Percentiles rank a stretch among this genome's conserved stretches.
phyloP scores from a whole-genome alignment of 2,329 filamentous ascomycete genomes.

The Fonsecaea multimorphosa region DNA sequence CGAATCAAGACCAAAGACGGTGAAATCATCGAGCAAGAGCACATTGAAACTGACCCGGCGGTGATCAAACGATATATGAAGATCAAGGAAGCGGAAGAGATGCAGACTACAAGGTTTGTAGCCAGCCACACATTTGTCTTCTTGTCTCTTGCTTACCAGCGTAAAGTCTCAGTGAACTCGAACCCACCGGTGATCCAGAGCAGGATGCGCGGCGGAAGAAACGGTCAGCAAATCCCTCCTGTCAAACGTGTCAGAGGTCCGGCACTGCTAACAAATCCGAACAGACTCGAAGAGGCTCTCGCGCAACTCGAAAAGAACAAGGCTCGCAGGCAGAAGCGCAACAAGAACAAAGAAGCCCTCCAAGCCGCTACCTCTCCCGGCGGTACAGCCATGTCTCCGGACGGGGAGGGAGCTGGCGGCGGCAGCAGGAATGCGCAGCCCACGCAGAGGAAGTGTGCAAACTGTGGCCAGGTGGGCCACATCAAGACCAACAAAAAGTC shows the following conservation, averaged over 20 bases:
- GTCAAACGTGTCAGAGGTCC: background rate
- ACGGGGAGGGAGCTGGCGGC: constrained; percentile 56
- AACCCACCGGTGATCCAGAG: constrained; percentile 70
- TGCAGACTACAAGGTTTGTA: constrained; percentile 75
- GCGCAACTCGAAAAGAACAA: constrained; percentile 80
- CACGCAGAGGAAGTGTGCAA: constrained; percentile 86
- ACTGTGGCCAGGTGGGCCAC: constrained; percentile 94
- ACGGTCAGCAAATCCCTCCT: constrained; percentile 51
- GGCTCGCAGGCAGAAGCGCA: constrained; percentile 66
- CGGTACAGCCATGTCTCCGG: constrained; percentile 50
- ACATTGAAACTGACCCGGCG: constrained; percentile 74
- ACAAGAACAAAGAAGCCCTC: constrained; percentile 40
- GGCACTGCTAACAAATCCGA: constrained; percentile 39
- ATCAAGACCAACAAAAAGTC: constrained; percentile 99
- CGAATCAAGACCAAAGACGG: constrained; percentile 64
- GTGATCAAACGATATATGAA: constrained; percentile 90
- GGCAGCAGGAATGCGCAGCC: constrained; percentile 70
- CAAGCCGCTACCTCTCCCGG: constrained; percentile 33
- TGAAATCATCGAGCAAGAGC: constrained; percentile 64
- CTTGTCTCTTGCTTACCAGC: constrained; percentile 20
- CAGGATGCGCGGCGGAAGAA: constrained; percentile 67
- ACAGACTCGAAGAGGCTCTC: constrained; percentile 57
- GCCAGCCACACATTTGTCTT: background rate
- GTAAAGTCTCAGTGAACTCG: constrained; percentile 39
- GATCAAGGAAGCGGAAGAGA: constrained; percentile 72